Conservation (phyloP, 2,329 filamentous ascomycete species). For the Neonectria sp. region DNA sequence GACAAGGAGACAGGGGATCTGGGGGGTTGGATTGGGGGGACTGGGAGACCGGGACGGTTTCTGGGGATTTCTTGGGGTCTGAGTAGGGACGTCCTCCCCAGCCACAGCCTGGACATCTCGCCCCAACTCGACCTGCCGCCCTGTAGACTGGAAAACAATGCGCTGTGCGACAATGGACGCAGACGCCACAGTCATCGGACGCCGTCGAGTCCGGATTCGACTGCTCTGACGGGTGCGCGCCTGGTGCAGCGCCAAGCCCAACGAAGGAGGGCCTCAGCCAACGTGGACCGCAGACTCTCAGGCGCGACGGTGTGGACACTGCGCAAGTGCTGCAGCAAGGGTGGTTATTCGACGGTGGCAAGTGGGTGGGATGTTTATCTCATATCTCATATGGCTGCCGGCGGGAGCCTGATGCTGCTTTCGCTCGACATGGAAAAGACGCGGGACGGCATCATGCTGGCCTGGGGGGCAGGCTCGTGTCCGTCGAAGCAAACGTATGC, state of each 20-base stretch:
- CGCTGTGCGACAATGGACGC: neutral
- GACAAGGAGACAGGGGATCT: neutral
- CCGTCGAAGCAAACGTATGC: neutral
- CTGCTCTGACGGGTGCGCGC: neutral
- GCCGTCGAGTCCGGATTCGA: neutral
- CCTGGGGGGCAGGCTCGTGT: neutral
- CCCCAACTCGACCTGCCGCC: neutral
- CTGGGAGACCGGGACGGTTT: neutral
- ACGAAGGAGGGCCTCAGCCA: conserved; percentile 24
- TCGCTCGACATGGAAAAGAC: conserved; percentile 12
- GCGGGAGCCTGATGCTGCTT: conserved; percentile 14
- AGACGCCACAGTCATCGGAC: neutral
- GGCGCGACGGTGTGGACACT: conserved; percentile 21
- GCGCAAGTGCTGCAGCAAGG: conserved; percentile 35
- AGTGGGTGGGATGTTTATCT: neutral
- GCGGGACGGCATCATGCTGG: neutral
- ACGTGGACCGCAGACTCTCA: neutral
- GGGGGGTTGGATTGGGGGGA: neutral
- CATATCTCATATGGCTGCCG: neutral
- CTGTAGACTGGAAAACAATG: neutral
- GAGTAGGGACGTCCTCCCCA: neutral
- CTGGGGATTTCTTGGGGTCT: conserved; percentile 1
- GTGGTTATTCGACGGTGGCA: conserved; percentile 18
- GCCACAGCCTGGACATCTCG: conserved; percentile 3
- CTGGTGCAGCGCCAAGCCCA: conserved; percentile 38